Evolutionary conservation across 2,329 filamentous ascomycete species (phyloP).

Genomic region (Waltergamsia citrina): DNA sequence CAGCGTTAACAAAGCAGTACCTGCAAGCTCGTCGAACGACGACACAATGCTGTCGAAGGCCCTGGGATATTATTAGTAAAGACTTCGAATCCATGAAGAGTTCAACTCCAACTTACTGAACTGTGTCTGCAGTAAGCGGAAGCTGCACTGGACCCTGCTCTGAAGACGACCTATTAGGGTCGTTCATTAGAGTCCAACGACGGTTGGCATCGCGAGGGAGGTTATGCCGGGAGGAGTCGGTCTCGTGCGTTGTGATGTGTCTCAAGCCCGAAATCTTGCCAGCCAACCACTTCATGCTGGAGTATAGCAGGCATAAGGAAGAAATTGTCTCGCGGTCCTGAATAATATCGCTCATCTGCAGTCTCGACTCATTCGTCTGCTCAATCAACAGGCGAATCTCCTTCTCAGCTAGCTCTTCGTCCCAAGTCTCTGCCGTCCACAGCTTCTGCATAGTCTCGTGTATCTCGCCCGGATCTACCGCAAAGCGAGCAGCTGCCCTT

Average conservation of each 20-base stretch:
- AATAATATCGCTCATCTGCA: constrained; percentile 76
- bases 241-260: constrained; percentile 67
- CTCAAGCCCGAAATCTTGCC: constrained; percentile 74
- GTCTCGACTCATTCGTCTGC: constrained; percentile 47
- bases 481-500: constrained; percentile 64
- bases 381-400: constrained; percentile 49
- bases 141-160: constrained; percentile 67
- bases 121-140: constrained; percentile 79
- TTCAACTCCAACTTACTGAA: constrained; percentile 45
- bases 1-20: constrained; percentile 71
- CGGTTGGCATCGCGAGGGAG: constrained; percentile 51
- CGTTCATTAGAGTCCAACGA: constrained; percentile 75
- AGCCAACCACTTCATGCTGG: constrained; percentile 96
- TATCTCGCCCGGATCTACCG: constrained; percentile 61
- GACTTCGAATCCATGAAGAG: not conserved
- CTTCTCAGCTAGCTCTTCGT: constrained; percentile 51
- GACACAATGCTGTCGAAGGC: constrained; percentile 81
- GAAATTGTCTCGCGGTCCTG: constrained; percentile 80
- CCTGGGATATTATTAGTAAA: constrained; percentile 24
- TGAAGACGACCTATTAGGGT: constrained; percentile 45
- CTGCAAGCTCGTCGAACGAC: constrained; percentile 73
- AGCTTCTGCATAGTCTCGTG: constrained; percentile 60
- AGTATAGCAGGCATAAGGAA: constrained; percentile 81
- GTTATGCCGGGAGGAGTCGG: constrained; percentile 51
- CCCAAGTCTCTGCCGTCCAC: constrained; percentile 43